Conservation (phyloP, 2,329 filamentous ascomycete species). For the Aureobasidium subglaciale region DNA sequence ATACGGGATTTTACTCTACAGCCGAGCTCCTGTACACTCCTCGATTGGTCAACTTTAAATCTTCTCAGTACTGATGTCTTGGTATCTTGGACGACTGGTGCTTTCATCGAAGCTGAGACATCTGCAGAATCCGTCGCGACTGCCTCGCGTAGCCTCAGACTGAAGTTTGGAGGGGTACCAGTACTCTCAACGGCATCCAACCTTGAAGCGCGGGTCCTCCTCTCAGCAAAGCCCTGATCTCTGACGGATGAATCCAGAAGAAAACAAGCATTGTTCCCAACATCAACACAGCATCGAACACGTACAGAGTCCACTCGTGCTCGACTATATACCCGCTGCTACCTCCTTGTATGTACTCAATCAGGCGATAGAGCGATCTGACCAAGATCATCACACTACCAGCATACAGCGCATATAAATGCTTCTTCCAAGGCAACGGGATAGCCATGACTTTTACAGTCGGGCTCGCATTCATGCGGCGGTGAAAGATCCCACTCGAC, state of each 20-base stretch:
- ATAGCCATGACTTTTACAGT: constrained; percentile 19
- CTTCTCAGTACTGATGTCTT: no score
- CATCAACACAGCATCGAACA: constrained; percentile 42
- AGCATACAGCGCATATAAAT: constrained; percentile 33
- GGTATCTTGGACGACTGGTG: no score
- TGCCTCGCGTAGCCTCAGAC: no score
- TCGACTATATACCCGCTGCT: constrained; percentile 33
- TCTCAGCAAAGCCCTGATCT: background rate
- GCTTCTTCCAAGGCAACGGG: constrained; percentile 28
- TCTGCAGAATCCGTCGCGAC: no score
- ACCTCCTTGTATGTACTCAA: constrained; percentile 43
- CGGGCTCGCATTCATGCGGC: constrained; percentile 27
- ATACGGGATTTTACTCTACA: no score
- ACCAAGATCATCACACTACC: constrained; percentile 38
- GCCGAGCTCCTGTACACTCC: no score
- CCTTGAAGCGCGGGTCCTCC: background rate
- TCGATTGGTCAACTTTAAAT: no score
- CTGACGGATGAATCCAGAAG: constrained; percentile 2
- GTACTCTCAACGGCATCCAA: background rate
- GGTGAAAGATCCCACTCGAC: constrained; percentile 44
- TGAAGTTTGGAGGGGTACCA: background rate
- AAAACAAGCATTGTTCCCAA: constrained; percentile 22
- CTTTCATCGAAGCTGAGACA: no score
- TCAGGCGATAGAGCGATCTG: constrained; percentile 40
- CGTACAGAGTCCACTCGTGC: constrained; percentile 37